Conservation (phyloP, 495 filamentous ascomycete species). For the Aspergillus baeticus region DNA sequence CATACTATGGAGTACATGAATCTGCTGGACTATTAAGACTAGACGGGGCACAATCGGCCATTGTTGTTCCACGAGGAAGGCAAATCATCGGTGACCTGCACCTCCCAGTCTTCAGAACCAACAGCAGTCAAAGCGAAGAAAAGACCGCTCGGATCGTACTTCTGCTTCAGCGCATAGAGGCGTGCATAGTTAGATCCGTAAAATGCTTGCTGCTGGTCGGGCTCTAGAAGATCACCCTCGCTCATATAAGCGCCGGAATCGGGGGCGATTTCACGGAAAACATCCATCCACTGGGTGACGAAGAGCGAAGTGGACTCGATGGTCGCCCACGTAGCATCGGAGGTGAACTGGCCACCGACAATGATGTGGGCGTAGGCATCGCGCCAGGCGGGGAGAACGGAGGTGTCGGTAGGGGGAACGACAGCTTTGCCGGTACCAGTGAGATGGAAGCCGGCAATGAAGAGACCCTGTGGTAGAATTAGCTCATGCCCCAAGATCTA, state of each 20-base stretch:
- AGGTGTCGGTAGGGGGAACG: conserved; percentile 31
- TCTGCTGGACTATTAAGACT: neutral
- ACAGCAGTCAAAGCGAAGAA: conserved; percentile 57
- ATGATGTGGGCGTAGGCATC: conserved; percentile 52
- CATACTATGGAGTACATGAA: no score
- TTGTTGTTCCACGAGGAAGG: conserved; percentile 33
- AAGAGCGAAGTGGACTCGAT: conserved; percentile 1
- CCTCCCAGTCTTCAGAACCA: conserved; percentile 53
- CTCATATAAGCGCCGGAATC: conserved; percentile 39
- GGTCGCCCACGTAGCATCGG: conserved; percentile 15
- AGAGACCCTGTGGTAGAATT: no score
- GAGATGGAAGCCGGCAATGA: conserved; percentile 38
- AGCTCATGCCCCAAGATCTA: no score
- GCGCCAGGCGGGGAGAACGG: conserved; percentile 58
- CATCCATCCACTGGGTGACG: conserved; percentile 35
- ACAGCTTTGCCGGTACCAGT: conserved; percentile 51
- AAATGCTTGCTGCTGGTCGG: conserved; percentile 60
- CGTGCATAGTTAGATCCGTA: conserved; percentile 55
- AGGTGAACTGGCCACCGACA: conserved; percentile 30
- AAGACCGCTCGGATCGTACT: conserved; percentile 53
- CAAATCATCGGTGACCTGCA: conserved; percentile 27
- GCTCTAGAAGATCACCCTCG: conserved; percentile 57
- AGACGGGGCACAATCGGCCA: conserved; percentile 31
- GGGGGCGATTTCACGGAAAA: conserved; percentile 45
- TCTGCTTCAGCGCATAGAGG: conserved; percentile 51